Evolutionary conservation across 306 rosid genomes (phyloP), one percentile per base, ranked within the genome.

Genomic region (Castanea crenata): DNA sequence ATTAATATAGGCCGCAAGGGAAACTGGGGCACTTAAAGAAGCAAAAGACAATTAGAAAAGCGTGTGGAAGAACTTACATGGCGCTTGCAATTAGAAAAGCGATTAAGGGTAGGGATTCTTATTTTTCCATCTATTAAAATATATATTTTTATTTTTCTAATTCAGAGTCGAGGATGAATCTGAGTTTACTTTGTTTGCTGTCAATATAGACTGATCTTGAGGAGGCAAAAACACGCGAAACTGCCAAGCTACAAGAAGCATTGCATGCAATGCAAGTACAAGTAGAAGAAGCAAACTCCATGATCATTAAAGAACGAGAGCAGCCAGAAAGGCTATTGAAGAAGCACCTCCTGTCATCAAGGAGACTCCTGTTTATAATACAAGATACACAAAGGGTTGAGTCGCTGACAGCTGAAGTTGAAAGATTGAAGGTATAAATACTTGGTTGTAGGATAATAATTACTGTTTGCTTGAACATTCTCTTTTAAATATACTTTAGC

Each of bases 11-110:
- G 99, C 99, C 82, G 88, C 99, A 51, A 93, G 94, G 87, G 99
- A 96, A 82, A 96, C 99, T 3, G 99, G 99, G 61, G 99, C 99
- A 54, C 98, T 96, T 56, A 91, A 96, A 87, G 99, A 96, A 87
- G 98, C 98, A 61, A 96, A 96, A 73, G 97, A 96, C 96, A 96
- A 88, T 85, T 96, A 68, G 99, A 96, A 81, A 96, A 96, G 88
- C 98, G 98, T 71, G 99, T 96, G 76, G 99, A 96, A 88, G 99
- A 96, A 84, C 99, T 96, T 74, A 93, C 99, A 55, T 96, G 98
- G 98, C 99, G 99, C 71, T 84, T 96, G 86, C 99, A 96, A 83
- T 90, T 96, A 55, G 99, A 96, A 89, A 96, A 96, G 93, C 91
- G 99, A 69, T 80, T 96, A 76, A 91, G 99, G 83, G 99, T 92